Conservation (phyloP, 2,329 filamentous ascomycete species). For the Clonostachys sp. region DNA sequence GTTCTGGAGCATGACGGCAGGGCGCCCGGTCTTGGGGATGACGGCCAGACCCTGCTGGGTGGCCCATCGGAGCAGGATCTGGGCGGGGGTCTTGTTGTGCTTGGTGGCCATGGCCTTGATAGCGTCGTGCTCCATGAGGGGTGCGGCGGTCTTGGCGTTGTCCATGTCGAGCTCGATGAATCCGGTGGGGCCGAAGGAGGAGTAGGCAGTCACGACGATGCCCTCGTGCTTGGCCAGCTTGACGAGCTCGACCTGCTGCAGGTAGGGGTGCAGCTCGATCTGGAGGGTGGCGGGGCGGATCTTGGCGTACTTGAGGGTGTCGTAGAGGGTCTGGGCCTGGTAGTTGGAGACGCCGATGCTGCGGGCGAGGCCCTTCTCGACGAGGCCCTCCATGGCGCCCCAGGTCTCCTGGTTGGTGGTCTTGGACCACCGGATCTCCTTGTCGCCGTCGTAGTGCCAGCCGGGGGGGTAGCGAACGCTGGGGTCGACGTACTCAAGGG, state of each 20-base stretch:
- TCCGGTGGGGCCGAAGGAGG: conserved; percentile 73
- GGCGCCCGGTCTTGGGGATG: conserved; percentile 70
- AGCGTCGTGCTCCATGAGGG: conserved; percentile 66
- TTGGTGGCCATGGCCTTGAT: conserved; percentile 65
- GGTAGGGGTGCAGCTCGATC: conserved; percentile 88
- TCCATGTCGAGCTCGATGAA: conserved; percentile 76
- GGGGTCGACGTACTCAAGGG: conserved; percentile 82
- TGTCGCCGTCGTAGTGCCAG: conserved; percentile 64
- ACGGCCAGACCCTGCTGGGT: conserved; percentile 78
- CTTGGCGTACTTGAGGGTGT: conserved; percentile 73
- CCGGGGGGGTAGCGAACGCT: conserved; percentile 73
- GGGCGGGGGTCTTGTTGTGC: conserved; percentile 68
- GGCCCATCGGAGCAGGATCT: conserved; percentile 82
- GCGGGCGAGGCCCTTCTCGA: conserved; percentile 62
- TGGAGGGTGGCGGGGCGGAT: conserved; percentile 74
- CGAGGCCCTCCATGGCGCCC: conserved; percentile 73
- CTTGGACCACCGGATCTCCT: conserved; percentile 58
- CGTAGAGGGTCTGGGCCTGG: conserved; percentile 71
- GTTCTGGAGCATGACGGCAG: conserved; percentile 55
- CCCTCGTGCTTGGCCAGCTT: conserved; percentile 64
- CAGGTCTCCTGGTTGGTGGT: conserved; percentile 78
- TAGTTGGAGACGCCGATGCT: conserved; percentile 84
- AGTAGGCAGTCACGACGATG: conserved; percentile 78
- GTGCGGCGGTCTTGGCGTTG: conserved; percentile 48
- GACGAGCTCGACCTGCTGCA: conserved; percentile 70